Base-by-base conservation (phyloP, 2,329 filamentous ascomycete genomes). In the Fusarium denticulatum region DNA sequence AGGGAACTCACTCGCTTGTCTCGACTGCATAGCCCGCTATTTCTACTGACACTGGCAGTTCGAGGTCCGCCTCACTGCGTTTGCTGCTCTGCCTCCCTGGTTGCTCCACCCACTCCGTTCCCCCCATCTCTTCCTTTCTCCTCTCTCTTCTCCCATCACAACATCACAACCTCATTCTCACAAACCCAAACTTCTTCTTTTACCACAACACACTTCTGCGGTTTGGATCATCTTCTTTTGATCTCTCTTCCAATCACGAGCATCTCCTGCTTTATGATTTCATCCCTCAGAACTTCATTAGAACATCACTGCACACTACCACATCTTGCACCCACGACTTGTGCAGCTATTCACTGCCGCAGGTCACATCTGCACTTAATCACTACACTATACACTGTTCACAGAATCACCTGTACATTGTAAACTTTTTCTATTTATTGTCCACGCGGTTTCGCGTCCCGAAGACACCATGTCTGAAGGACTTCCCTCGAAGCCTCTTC, bases 61-160 rank as follows among this genome's bases (percentile, higher is more conserved):
- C 30, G n/a, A n/a, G 24, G n/a, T 34, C 30, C 30, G 18, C 22
- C 26, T 30, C 40, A 18, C 58, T 63, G 26, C n/a, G 46, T 46
- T 70, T 65, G 52, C 32, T 64, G 34, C 46, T 43, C 52, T 70
- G 42, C 46, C 45, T 64, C 32, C 39, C 53, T n/a, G 28, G 36
- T 46, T 34, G 24, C 62, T 65, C 58, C 62, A 55, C 62, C 20
- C 45, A 32, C 36, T 34, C 47, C 28, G 20, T n/a, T 46, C 28
- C 22, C 30, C 20, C 22, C 32, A 37, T 62, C 37, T 65, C 46
- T 46, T 52, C 46, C 28, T 34, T 40, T 52, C 40, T 43, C 40
- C 32, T 42, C 39, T 37, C 58, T 53, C 32, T 18, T 37, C 43
- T 30, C 47, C 28, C 47, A 45, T 30, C 46, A 50, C 42, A 59